Conservation (phyloP, 2,329 filamentous ascomycete species). For the Kalaharituber pfeilii region DNA sequence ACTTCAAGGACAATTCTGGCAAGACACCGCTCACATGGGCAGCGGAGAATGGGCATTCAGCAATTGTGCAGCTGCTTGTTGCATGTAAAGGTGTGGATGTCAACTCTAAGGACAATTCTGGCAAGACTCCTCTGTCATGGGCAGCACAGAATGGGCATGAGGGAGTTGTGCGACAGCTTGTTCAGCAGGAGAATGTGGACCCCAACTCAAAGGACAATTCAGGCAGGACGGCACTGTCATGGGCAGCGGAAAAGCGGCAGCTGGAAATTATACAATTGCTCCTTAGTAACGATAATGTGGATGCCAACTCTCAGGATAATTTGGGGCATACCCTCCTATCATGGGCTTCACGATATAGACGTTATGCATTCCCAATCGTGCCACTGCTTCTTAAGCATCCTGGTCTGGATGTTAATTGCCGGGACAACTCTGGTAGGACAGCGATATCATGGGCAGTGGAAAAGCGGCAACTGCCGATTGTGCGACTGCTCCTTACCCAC, state of each 20-base stretch:
- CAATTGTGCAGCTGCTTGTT: constrained; percentile 18
- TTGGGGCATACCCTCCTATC: constrained; percentile 10
- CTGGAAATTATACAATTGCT: neutral
- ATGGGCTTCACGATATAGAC: constrained; percentile 1
- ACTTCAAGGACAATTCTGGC: no score
- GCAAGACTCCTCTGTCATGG: no score
- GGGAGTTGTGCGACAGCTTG: constrained; percentile 14
- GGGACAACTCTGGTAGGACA: no score
- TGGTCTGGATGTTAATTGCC: constrained; percentile 4
- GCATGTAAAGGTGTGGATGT: no score
- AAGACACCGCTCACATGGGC: constrained; percentile 13
- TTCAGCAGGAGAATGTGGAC: constrained; percentile 2
- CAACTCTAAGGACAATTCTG: no score
- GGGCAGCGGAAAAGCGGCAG: constrained; percentile 1
- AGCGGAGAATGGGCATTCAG: constrained; percentile 17
- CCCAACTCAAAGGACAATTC: no score
- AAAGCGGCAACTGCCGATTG: no score
- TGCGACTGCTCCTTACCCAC: no score
- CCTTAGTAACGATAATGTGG: neutral
- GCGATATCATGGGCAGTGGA: no score
- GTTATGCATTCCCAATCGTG: constrained; percentile 2
- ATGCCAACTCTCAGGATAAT: no score
- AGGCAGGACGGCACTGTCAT: no score
- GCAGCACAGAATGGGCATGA: no score
- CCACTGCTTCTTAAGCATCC: constrained; percentile 4